Evolutionary conservation across 257 asterid genomes (phyloP).

Genomic region (Primulina tabacum): DNA sequence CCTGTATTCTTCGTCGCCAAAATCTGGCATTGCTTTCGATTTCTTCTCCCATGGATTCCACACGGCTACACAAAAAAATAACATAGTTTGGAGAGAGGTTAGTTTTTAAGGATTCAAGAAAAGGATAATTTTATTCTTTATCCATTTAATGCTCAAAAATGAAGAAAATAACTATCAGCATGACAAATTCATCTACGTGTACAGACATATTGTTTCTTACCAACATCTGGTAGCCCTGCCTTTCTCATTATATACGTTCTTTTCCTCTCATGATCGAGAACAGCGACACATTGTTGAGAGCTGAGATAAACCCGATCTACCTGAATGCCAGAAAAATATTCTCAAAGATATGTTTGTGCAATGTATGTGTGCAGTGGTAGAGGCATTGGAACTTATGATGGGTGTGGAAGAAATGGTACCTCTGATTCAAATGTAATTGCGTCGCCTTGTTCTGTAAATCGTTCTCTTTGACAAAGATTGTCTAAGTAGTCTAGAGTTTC

Average conservation of each 20-base stretch:
- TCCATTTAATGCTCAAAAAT: background rate
- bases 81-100: background rate
- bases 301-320: constrained; percentile 81
- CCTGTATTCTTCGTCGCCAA: constrained; percentile 82
- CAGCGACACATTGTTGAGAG: constrained; percentile 64
- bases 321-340: constrained; percentile 35
- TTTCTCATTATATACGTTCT: constrained; percentile 75
- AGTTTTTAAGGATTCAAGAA: background rate
- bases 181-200: background rate
- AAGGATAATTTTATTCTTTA: background rate
- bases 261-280: constrained; percentile 86
- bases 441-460: constrained; percentile 92
- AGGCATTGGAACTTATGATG: background rate
- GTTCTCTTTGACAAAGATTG: constrained; percentile 70
- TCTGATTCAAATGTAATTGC: constrained; percentile 94
- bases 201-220: constrained; percentile 32
- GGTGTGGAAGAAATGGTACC: constrained; percentile 39
- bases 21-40: constrained; percentile 76
- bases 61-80: constrained; percentile 41
- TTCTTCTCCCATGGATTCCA: constrained; percentile 99
- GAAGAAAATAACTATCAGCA: background rate
- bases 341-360: background rate
- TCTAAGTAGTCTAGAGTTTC: constrained; percentile 92
- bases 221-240: constrained; percentile 86
- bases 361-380: background rate